These are phyloP conservation scores for Venturia aucupariae DNA, from an alignment of 2,329 filamentous ascomycete genomes.

Conservation along the genomic window DNA sequence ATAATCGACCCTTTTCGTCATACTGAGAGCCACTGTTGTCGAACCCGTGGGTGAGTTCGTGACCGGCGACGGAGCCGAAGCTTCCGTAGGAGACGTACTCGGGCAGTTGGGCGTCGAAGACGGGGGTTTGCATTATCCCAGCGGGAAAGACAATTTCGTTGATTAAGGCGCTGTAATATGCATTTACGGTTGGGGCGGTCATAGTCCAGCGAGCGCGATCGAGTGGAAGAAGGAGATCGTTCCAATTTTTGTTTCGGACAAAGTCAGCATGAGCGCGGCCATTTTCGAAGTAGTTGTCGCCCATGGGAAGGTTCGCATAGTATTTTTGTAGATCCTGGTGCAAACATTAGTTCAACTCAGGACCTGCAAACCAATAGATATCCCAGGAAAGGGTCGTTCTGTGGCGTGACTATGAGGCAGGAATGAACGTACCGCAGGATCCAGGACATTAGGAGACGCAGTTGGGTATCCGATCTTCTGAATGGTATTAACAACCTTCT, in stretches of 20 bases:
- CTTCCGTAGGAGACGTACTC: constrained; percentile 60
- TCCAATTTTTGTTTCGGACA: constrained; percentile 44
- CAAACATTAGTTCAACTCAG: constrained; percentile 31
- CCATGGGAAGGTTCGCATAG: constrained; percentile 46
- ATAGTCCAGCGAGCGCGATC: constrained; percentile 53
- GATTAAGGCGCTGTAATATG: constrained; percentile 48
- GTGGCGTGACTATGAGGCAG: no score
- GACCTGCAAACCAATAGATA: no score
- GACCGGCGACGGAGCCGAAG: constrained; percentile 57
- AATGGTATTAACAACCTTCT: constrained; percentile 59
- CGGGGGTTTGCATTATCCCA: constrained; percentile 59
- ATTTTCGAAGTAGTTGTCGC: constrained; percentile 49
- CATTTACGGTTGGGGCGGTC: constrained; percentile 41
- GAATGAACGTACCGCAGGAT: not conserved
- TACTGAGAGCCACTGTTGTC: constrained; percentile 57
- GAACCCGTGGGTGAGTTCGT: constrained; percentile 63
- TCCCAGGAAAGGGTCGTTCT: constrained; percentile 32
- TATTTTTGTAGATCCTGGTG: constrained; percentile 47
- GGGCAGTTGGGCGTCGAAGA: constrained; percentile 54
- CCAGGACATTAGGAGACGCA: constrained; percentile 23
- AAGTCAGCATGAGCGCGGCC: constrained; percentile 40
- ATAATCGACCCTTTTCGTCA: constrained; percentile 55
- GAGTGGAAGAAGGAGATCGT: constrained; percentile 49
- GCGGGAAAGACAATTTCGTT: constrained; percentile 63
- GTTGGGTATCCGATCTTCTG: constrained; percentile 61